phyloP scores from a whole-genome alignment of 495 filamentous ascomycete genomes.

The Penicillium riverlandense region DNA sequence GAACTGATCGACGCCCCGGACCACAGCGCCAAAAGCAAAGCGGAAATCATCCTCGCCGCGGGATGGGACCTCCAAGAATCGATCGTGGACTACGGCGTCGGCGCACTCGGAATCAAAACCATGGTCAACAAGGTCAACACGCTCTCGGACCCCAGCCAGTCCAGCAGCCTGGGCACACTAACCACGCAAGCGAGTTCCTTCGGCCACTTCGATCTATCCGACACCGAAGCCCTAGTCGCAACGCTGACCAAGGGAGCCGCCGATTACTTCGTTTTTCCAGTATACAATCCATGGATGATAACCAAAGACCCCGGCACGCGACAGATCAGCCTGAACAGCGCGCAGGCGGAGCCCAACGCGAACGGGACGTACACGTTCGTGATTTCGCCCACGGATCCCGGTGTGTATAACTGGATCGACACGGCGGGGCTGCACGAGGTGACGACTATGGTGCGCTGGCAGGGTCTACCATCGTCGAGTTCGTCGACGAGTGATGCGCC shows the following conservation, averaged over 20 bases:
- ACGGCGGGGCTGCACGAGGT: conserved; percentile 8
- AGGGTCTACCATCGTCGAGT: not conserved
- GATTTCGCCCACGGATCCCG: conserved; percentile 4
- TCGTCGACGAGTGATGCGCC: too few species aligned
- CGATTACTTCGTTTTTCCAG: conserved; percentile 8
- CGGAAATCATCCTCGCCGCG: conserved; percentile 1
- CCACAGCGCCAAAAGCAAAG: not conserved
- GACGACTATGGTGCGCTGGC: conserved; percentile 11
- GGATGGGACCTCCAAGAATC: conserved; percentile 7
- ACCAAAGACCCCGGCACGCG: not conserved
- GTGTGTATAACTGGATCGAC: conserved; percentile 8
- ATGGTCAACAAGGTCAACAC: conserved; percentile 5
- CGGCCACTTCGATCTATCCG: conserved; percentile 5
- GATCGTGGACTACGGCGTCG: conserved; percentile 7
- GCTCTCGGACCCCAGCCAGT: conserved; percentile 4
- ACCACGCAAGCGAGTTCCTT: conserved; percentile 11
- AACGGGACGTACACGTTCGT: conserved; percentile 10
- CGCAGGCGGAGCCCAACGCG: not conserved
- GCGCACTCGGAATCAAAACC: conserved; percentile 8
- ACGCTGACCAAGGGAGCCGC: conserved; percentile 7
- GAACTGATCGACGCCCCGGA: not conserved
- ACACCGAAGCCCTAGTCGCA: conserved; percentile 6
- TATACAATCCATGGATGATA: conserved; percentile 8
- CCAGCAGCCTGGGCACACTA: conserved; percentile 9
- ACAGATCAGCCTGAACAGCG: too few species aligned